These are phyloP conservation scores for Notholithocarpus densiflorus DNA, from an alignment of 306 rosid species.

Conservation along the genomic window DNA sequence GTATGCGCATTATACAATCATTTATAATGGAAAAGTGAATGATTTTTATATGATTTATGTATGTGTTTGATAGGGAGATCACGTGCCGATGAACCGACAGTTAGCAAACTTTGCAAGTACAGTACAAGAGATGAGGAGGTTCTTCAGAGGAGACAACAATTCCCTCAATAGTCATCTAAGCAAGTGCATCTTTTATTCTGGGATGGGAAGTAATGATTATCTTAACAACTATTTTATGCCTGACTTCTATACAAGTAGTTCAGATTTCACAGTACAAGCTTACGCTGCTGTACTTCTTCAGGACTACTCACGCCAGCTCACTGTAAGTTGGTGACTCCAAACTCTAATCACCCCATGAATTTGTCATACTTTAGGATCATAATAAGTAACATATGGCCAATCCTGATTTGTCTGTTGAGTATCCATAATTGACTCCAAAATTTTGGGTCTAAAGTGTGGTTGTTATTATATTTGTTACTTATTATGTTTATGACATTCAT, in stretches of 20 bases:
- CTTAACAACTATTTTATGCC: slow-evolving; percentile 90
- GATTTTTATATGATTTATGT: neutral
- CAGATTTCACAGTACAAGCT: slow-evolving; percentile 51
- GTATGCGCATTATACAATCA: neutral
- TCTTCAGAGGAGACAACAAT: slow-evolving; percentile 60
- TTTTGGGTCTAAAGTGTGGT: too few relatives aligned
- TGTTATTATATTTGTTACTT: too few relatives aligned
- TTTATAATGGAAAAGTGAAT: neutral
- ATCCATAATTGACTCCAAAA: too few relatives aligned
- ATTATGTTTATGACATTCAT: neutral
- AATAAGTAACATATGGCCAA: too few relatives aligned
- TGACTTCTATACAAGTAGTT: slow-evolving; percentile 58
- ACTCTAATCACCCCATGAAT: neutral
- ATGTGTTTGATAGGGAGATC: slow-evolving; percentile 57
- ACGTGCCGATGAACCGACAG: slow-evolving; percentile 68
- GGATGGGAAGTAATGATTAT: slow-evolving; percentile 94
- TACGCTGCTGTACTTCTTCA: slow-evolving; percentile 62
- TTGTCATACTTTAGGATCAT: too few relatives aligned
- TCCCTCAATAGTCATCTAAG: slow-evolving; percentile 47
- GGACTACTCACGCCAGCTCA: slow-evolving; percentile 61
- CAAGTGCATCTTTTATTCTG: slow-evolving; percentile 71
- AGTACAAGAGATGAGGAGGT: slow-evolving; percentile 54
- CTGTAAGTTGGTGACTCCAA: slow-evolving; percentile 31
- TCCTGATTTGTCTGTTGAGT: too few relatives aligned
- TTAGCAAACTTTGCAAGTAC: slow-evolving; percentile 55